Conservation (phyloP, 495 filamentous ascomycete genomes). For the Friedmanniomyces endolithicus region DNA sequence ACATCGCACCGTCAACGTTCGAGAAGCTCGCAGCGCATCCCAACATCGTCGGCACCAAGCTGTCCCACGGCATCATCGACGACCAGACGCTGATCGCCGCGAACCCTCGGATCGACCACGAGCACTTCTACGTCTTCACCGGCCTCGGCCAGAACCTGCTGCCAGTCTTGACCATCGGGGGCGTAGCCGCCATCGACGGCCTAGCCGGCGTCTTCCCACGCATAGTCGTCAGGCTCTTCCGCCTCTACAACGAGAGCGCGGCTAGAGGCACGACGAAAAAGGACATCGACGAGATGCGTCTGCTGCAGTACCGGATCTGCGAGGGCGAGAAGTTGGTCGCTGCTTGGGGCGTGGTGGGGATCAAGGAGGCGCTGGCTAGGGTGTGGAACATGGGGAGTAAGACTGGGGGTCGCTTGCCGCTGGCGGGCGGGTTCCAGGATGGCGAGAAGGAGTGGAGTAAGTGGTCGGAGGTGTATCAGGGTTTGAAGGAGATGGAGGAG, state of each 20-base stretch:
- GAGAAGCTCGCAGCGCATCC: slow-evolving; percentile 40
- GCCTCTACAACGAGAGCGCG: slow-evolving; percentile 30
- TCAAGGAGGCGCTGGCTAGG: slow-evolving; percentile 49
- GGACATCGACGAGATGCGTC: slow-evolving; percentile 31
- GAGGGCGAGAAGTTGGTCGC: slow-evolving; percentile 49
- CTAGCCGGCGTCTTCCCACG: slow-evolving; percentile 47
- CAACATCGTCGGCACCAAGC: slow-evolving; percentile 56
- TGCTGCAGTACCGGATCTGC: slow-evolving; percentile 46
- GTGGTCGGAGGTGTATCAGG: slow-evolving; percentile 31
- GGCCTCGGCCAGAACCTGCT: slow-evolving; percentile 56
- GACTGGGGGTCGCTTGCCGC: slow-evolving; percentile 44
- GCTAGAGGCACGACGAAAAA: slow-evolving; percentile 27
- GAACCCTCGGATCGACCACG: slow-evolving; percentile 35
- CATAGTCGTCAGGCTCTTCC: slow-evolving; percentile 43
- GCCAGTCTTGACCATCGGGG: slow-evolving; percentile 45
- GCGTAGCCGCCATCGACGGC: slow-evolving; percentile 52
- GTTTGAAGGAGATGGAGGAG: slow-evolving; percentile 32
- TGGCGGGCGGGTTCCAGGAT: slow-evolving; percentile 39
- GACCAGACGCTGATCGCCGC: slow-evolving; percentile 47
- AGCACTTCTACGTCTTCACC: slow-evolving; percentile 47
- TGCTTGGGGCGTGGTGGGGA: slow-evolving; percentile 43
- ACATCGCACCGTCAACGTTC: slow-evolving; percentile 43
- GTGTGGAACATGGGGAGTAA: slow-evolving; percentile 41
- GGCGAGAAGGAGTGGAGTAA: slow-evolving; percentile 37
- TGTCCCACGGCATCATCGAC: slow-evolving; percentile 53